Base-by-base conservation (phyloP, 352 stramenopile species). In the Pythium folliculosum region DNA sequence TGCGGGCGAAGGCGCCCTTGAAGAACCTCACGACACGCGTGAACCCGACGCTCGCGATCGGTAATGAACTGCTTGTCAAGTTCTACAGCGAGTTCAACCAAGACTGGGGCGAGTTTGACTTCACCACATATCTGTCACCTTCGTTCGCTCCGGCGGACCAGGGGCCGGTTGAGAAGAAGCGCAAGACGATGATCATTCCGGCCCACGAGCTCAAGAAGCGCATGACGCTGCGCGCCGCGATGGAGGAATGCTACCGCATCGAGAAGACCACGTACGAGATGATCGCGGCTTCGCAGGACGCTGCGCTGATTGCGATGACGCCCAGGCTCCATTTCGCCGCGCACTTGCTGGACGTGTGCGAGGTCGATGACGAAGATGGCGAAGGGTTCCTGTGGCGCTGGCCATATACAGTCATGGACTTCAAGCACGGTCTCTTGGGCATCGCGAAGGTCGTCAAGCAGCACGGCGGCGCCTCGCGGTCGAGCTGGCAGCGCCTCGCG, bases 71-170 rank as follows among this genome's bases (percentile, higher is more conserved):
- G 19, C 56, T 94, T 19, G 61, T 96, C 35, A 96, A 96, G 63
- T 92, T 92, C 32, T 94, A 91, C 65, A 96, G 88, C 44, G 76
- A 91, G 58, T 89, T 87, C 64, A 96, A 96, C 53, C 71, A 90
- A 51, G 81, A 87, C 19, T 96, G 86, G 86, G 78, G 84, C 21
- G 86, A 94, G 67, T 88, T 92, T 50, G 75, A 92, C 56, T 80
- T 94, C 58, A 69, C 86, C 23, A 72, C 80, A 6, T 94, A 83
- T 63, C 74, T 94, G 57, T 63, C 84, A 12, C 80, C 82, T 14
- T 73, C 83, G 1, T 91, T 89, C 44, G 58, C 60, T 1, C 27
- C 32, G 9, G 53, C 77, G 23, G 49, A 57, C 8, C 66, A 78
- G 16, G 37, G 50, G 27, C 59, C 56, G 8, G 51, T 55, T 12